Base-by-base conservation (phyloP, 2,329 filamentous ascomycete species). In the Neofusicoccum sp. region DNA sequence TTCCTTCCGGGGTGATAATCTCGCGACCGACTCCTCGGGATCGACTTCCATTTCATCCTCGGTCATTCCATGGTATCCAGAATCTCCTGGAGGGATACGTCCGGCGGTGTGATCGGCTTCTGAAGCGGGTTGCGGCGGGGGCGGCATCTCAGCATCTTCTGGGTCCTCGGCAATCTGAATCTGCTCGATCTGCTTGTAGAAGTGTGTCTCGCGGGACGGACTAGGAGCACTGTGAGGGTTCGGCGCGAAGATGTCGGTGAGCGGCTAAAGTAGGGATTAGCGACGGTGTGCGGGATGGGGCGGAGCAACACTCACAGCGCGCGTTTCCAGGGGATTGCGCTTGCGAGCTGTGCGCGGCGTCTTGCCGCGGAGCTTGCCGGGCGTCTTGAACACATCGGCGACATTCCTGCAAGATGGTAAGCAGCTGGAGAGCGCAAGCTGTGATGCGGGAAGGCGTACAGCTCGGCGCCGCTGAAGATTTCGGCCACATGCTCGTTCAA, bases 401-500 rank as follows among this genome's bases (percentile, higher is more conserved):
- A 98, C 88, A 73, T 93, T 93, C 64, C 95, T 98, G 69, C 63
- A 60, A 77, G 71, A 59, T 33, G 24, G 8, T 58, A 64, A 57
- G 61, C 56, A 16, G 26, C 30, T n/a, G 7, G 30, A 34, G 38
- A 53, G 20, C 47, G 54, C 36, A 57, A 59, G 58, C 63, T 61
- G 63, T 12, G 6, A 2, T n/a, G 3, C 6, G 12, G 30, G 60
- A 61, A 62, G 60, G 83, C 89, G 70, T 85, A 97, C 95, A 92
- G 85, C 76, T 93, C 86, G 71, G 92, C 89, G 68, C 89, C 87
- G 69, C 87, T 89, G 73, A 98, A 96, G 70, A 99, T 91, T 65
- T 96, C 91, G 53, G 86, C 86, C 93, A 99, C 97, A 75, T 99
- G 95, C 78, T 98, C 95, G 71, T 99, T 98, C 68, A 99, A 81